Evolutionary conservation across 2,329 filamentous ascomycete genomes (phyloP).

Genomic region (Gaeumannomyces sp.): DNA sequence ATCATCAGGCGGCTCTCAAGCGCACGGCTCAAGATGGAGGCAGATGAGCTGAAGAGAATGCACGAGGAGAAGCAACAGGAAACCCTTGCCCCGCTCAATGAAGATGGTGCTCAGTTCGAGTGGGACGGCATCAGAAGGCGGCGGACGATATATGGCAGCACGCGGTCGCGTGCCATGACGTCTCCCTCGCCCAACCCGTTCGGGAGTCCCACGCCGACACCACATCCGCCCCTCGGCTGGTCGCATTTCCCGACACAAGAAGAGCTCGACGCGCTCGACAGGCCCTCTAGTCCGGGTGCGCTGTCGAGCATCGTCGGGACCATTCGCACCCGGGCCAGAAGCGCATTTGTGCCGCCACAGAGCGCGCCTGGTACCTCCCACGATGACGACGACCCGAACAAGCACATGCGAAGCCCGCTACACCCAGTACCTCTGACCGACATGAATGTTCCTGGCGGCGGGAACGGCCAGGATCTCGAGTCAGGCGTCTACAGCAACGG

Average conservation of each 20-base stretch:
- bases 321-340: conserved; percentile 40
- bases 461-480: conserved; percentile 31
- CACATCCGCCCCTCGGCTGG: conserved; percentile 80
- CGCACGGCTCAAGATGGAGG: conserved; percentile 69
- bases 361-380: conserved; percentile 28
- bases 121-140: conserved; percentile 87
- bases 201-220: conserved; percentile 29
- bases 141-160: conserved; percentile 44
- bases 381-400: conserved; percentile 23
- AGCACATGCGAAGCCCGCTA: conserved; percentile 44
- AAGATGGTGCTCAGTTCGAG: conserved; percentile 68
- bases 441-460: conserved; percentile 43
- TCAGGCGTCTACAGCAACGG: conserved; percentile 33
- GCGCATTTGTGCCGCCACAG: conserved; percentile 24
- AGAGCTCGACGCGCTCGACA: conserved; percentile 49
- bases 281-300: conserved; percentile 39
- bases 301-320: conserved; percentile 53
- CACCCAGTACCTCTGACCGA: conserved; percentile 58
- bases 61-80: conserved; percentile 71
- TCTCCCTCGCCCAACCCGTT: conserved; percentile 23
- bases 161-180: conserved; percentile 29
- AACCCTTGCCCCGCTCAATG: conserved; percentile 65
- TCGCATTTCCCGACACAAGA: conserved; percentile 69
- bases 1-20: conserved; percentile 79
- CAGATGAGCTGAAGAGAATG: conserved; percentile 70